Conservation (phyloP, 768 basidiomycete genomes). For the Candolleomyces aberdarensis region DNA sequence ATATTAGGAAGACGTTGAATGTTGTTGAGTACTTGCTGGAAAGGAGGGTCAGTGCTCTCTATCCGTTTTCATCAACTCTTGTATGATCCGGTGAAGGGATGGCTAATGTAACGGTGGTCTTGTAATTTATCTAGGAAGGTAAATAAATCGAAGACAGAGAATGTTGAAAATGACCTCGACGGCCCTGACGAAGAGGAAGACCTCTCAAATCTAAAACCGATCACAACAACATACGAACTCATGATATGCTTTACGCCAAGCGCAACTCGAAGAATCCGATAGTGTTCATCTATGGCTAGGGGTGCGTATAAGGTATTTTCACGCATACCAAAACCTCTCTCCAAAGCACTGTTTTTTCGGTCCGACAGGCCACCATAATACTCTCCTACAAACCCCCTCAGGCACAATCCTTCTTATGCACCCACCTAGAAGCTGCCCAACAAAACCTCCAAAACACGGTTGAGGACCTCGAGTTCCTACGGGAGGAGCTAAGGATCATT, state of each 20-base stretch:
- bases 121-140: slow-evolving; percentile 46
- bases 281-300: slow-evolving; percentile 95
- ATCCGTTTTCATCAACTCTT: background rate
- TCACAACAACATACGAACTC: slow-evolving; percentile 89
- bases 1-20: slow-evolving; percentile 86
- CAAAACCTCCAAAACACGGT: slow-evolving; percentile 60
- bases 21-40: slow-evolving; percentile 85
- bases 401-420: slow-evolving; percentile 69
- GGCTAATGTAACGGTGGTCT: background rate
- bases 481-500: slow-evolving; percentile 96
- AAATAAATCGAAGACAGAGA: slow-evolving; percentile 51
- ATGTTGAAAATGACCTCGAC: slow-evolving; percentile 42
- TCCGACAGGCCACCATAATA: slow-evolving; percentile 96
- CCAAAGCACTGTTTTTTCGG: background rate
- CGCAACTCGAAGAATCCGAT: slow-evolving; percentile 81
- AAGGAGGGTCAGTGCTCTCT: slow-evolving; percentile 48
- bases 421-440: slow-evolving; percentile 75
- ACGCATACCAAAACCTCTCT: background rate
- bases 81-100: background rate
- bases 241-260: slow-evolving; percentile 93
- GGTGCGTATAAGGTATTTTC: slow-evolving; percentile 57
- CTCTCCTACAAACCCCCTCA: slow-evolving; percentile 83
- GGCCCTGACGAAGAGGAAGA: slow-evolving; percentile 47
- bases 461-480: slow-evolving; percentile 89
- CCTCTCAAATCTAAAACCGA: slow-evolving; percentile 37